Conservation (phyloP, 2,329 filamentous ascomycete genomes). For the Knufia fluminis region DNA sequence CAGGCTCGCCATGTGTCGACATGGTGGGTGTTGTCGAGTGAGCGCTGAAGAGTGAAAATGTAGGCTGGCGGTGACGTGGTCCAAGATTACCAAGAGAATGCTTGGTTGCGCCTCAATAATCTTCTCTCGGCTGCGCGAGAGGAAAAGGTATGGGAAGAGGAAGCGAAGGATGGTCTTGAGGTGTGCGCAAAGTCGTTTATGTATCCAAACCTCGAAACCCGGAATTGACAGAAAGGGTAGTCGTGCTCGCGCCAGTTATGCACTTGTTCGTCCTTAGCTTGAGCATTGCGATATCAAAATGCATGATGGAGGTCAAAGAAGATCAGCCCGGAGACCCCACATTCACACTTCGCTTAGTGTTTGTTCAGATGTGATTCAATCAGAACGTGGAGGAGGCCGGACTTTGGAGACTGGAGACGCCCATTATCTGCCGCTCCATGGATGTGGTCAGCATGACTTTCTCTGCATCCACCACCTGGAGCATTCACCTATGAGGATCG, state of each 20-base stretch:
- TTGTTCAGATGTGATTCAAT: not conserved
- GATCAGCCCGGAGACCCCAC: not conserved
- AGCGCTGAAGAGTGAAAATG: not conserved
- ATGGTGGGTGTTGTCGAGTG: not conserved
- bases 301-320: not conserved
- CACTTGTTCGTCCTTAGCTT: not conserved
- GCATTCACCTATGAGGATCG: not conserved
- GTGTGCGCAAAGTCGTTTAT: not conserved
- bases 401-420: not conserved
- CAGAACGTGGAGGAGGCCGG: not conserved
- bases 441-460: not conserved
- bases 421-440: not conserved
- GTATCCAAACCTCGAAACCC: not conserved
- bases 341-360: not conserved
- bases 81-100: slow-evolving; percentile 11
- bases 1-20: slow-evolving; percentile 34
- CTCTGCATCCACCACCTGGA: not conserved
- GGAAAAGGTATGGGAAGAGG: not conserved
- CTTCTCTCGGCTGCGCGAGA: not conserved
- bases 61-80: slow-evolving; percentile 5
- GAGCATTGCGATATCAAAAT: not conserved
- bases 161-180: not conserved
- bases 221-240: not conserved
- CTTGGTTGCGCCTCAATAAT: slow-evolving; percentile 9
- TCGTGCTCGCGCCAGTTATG: not conserved